phyloP scores from a whole-genome alignment of 352 stramenopile genomes.

The Hyaloperonospora brassicae region DNA sequence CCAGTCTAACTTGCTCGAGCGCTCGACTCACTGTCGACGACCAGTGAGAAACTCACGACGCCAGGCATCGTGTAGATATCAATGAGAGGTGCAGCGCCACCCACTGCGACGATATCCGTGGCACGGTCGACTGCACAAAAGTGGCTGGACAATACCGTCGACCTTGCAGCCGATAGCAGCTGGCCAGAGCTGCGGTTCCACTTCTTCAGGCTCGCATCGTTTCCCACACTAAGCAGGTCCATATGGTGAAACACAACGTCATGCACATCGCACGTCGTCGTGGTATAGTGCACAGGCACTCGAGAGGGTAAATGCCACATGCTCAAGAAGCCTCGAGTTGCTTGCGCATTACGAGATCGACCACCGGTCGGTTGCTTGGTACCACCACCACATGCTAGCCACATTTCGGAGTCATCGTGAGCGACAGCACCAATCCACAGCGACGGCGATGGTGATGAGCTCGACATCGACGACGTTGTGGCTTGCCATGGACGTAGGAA shows the following conservation, averaged over 20 bases:
- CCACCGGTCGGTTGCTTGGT: conserved; percentile 25
- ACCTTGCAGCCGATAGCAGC: conserved; percentile 44
- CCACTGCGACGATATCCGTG: conserved; percentile 62
- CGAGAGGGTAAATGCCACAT: conserved; percentile 77
- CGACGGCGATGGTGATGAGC: conserved; percentile 4
- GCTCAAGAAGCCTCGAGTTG: conserved; percentile 41
- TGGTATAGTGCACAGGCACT: conserved; percentile 57
- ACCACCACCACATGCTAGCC: conserved; percentile 55
- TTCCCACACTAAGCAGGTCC: conserved; percentile 64
- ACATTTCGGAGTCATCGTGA: conserved; percentile 66
- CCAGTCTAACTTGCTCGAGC: conserved; percentile 5
- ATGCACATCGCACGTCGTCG: conserved; percentile 53
- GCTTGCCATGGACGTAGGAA: conserved; percentile 40
- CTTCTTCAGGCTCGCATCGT: conserved; percentile 54
- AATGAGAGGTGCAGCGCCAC: conserved; percentile 44
- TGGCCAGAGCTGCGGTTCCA: conserved; percentile 69
- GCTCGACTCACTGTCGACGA: conserved; percentile 33
- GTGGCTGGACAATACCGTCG: conserved; percentile 46
- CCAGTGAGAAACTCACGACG: conserved; percentile 73
- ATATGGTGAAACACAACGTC: conserved; percentile 64
- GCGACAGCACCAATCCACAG: conserved; percentile 55
- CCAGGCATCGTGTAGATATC: conserved; percentile 77
- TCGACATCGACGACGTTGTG: conserved; percentile 3
- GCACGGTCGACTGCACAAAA: conserved; percentile 61
- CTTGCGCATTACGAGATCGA: conserved; percentile 11